Percentiles rank a stretch among this genome's conserved stretches.
phyloP scores from a whole-genome alignment of 2,329 filamentous ascomycete species.

The Curvularia sp. region DNA sequence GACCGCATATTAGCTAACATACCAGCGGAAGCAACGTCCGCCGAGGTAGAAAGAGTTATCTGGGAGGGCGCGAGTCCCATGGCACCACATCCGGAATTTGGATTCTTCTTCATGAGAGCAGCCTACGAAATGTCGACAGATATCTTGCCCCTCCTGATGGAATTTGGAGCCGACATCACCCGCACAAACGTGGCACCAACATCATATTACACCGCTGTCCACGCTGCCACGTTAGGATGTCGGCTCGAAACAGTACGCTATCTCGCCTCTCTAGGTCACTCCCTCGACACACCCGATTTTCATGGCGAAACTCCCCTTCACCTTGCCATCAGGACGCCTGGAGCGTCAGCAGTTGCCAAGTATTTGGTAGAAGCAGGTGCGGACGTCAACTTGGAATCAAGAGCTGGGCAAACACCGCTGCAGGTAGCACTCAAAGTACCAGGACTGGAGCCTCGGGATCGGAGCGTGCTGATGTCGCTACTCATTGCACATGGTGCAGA shows the following conservation, averaged over 20 bases:
- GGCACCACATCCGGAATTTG: constrained; percentile 39
- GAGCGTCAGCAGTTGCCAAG: constrained; percentile 35
- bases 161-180: constrained; percentile 43
- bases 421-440: constrained; percentile 30
- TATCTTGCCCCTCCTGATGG: constrained; percentile 33
- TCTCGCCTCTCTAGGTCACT: constrained; percentile 35
- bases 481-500: constrained; percentile 41
- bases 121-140: constrained; percentile 37
- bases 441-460: constrained; percentile 33
- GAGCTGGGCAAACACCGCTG: constrained; percentile 33
- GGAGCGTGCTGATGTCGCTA: constrained; percentile 40
- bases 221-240: constrained; percentile 38
- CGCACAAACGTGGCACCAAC: constrained; percentile 21
- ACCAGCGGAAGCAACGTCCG: constrained; percentile 28
- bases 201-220: constrained; percentile 35
- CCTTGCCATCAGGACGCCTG: constrained; percentile 38
- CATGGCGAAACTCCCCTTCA: constrained; percentile 44
- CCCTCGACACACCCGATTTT: constrained; percentile 36
- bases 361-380: constrained; percentile 41
- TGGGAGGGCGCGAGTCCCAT: constrained; percentile 44
- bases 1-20: constrained; percentile 42
- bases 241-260: constrained; percentile 38
- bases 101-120: constrained; percentile 39
- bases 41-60: constrained; percentile 39
- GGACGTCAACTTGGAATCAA: constrained; percentile 39